Evolutionary conservation across 2,329 filamentous ascomycete genomes (phyloP).

Genomic region (Amphichorda felina): DNA sequence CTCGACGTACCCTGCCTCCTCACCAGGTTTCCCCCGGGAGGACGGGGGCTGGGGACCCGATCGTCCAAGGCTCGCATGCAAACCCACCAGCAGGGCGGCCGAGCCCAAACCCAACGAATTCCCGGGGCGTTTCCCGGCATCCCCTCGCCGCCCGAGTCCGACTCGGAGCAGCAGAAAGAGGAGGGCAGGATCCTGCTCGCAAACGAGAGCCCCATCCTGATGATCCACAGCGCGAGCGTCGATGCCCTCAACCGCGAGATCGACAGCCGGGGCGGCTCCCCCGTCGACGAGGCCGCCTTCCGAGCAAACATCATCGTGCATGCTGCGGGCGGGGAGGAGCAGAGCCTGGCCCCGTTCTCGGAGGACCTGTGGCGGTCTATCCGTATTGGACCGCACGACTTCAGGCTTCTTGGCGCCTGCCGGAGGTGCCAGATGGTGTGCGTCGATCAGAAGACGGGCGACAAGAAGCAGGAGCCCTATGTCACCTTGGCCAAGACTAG

Average conservation of each 20-base stretch:
- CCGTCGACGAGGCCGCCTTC: conserved; percentile 64
- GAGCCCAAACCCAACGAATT: conserved; percentile 14
- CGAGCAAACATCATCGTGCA: conserved; percentile 74
- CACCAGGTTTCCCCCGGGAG: conserved; percentile 68
- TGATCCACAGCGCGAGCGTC: conserved; percentile 71
- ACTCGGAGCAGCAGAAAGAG: conserved; percentile 27
- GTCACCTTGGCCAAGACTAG: conserved; percentile 80
- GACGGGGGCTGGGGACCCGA: conserved; percentile 45
- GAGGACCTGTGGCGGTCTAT: conserved; percentile 71
- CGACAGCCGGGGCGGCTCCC: conserved; percentile 43
- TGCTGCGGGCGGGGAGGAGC: neutral
- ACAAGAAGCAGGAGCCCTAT: conserved; percentile 75
- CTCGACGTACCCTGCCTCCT: conserved; percentile 73
- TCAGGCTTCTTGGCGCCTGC: conserved; percentile 71
- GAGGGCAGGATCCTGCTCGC: conserved; percentile 59
- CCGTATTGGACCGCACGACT: conserved; percentile 50
- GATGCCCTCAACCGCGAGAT: conserved; percentile 68
- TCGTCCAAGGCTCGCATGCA: conserved; percentile 62
- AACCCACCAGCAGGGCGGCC: conserved; percentile 32
- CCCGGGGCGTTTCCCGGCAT: conserved; percentile 42
- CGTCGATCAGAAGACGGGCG: conserved; percentile 72
- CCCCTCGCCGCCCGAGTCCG: conserved; percentile 46
- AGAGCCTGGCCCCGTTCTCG: conserved; percentile 44
- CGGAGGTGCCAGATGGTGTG: conserved; percentile 94
- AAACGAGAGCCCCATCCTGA: conserved; percentile 88